These are phyloP conservation scores for Aphanomyces stellatus DNA, from an alignment of 352 stramenopile species.

Conservation along the genomic window DNA sequence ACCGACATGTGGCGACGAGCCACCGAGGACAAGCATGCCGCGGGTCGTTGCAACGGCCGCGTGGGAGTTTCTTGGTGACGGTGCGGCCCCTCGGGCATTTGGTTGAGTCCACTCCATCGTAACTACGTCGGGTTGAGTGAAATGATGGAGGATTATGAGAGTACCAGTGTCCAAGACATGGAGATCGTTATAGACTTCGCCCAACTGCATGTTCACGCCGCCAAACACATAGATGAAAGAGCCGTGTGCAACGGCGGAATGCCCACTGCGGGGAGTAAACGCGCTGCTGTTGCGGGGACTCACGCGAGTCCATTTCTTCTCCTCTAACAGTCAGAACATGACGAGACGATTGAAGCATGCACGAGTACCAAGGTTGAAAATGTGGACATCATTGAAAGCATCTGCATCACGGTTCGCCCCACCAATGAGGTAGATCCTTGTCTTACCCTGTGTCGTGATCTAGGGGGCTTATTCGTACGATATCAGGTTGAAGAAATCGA, in stretches of 20 bases:
- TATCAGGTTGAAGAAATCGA: background rate
- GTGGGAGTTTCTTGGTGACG: conserved; percentile 45
- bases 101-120: conserved; percentile 28
- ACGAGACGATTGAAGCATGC: background rate
- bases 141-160: background rate
- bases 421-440: conserved; percentile 52
- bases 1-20: conserved; percentile 46
- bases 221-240: conserved; percentile 45
- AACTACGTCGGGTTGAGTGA: background rate
- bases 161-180: conserved; percentile 40
- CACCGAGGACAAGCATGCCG: conserved; percentile 46
- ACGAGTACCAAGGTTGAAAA: conserved; percentile 40
- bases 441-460: background rate
- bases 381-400: conserved; percentile 47
- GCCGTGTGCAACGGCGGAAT: conserved; percentile 44
- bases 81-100: conserved; percentile 29
- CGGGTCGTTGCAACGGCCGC: conserved; percentile 33
- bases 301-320: conserved; percentile 24
- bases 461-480: background rate
- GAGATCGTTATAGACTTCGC: conserved; percentile 49
- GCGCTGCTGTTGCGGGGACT: conserved; percentile 15
- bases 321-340: background rate
- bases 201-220: conserved; percentile 34
- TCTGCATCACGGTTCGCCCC: conserved; percentile 42
- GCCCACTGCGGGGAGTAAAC: conserved; percentile 46